Evolutionary conservation across 2,329 filamentous ascomycete genomes (phyloP), one percentile per base, ranked within the genome.

Genomic region (Cyphellophora europaea): DNA sequence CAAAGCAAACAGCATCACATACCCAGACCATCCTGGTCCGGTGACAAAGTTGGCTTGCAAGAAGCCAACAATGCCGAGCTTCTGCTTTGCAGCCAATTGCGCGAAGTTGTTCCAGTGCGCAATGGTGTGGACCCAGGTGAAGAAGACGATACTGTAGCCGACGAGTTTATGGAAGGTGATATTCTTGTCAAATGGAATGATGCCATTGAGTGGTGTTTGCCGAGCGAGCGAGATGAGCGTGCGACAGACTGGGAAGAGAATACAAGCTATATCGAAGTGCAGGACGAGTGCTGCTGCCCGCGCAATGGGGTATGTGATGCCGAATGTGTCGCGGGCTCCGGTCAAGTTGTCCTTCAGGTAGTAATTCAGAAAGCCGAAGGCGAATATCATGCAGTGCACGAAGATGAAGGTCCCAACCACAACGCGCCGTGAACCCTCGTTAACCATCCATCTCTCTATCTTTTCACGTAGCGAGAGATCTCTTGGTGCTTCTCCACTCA

Each of bases 81-180:
- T 76, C 57, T 87, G 78, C 62, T 82, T 78, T 43, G 74, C 72
- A 3, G 84, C 74, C 39, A 87, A 75, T 59, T 80, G 79, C 13
- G 79, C 84, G 51, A 88, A 79, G 64, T 91, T 91, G 67, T 83
- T 82, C 82, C 82, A 88, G 61, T 91, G 84, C 18, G 84, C 81
- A 51, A 89, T 76, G 12, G 82, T 88, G 61, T 91, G 85, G 1
- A 89, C 73, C 79, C 82, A 87, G 10, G 83, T 84, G 59, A 84
- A 93, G 62, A 89, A 86, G 47, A 91, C 79, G 51, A 93, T 87
- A 15, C 83, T 87, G 82, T 83, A 91, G 5, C 82, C 84, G 16
- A 82, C 83, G 32, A 71, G 77, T 62, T 85, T 89, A 65, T 91
- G 84, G 61, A 91, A 89, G 29, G 82, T 84, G 31, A 51, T 44